Base-by-base conservation (phyloP, 495 filamentous ascomycete species). In the Corynascus novoguineensis region DNA sequence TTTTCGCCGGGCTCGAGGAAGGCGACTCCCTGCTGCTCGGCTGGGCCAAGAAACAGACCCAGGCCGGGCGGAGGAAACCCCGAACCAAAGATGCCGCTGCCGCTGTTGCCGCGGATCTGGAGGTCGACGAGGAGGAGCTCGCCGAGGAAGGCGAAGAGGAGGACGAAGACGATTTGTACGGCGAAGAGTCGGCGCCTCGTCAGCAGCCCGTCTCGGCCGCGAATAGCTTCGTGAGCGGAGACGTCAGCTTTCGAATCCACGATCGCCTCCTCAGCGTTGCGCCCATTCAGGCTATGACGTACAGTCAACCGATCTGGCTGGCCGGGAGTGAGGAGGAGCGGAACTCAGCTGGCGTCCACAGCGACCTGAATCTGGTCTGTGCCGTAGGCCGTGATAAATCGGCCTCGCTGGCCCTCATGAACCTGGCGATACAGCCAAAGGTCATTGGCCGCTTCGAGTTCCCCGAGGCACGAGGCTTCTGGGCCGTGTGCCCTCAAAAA, bases 1-100 rank as follows among this genome's bases (percentile, higher is more conserved):
- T 97, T 32, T 97, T 99, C 66, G 68, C 95, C 15, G 93, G 92
- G 1, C 90, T 87, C 61, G 88, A 92, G 66, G 81, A 86, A 50
- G 81, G 83, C n/a, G 88, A 96, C 62, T 93, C 93, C 0, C 61
- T 88, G 7, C 74, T 99, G 32, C 67, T 97, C 34, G 84, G 85
- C 45, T 97, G 90, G 88, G 81, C 81, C 38, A 80, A 81, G 24
- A 84, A 65, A 65, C 81, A 59, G 64, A 72, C 65, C 5, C 76
- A 80, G 46, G 62, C 72, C n/a, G 74, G 80, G 27, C 83, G 82
- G 44, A 78, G 75, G 48, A 79, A 78, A 25, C 58, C 67, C 5
- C 65, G 70, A 42, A 50, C 69, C 7, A 62, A 70, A 5, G 75
- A 77, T 19, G 69, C 81, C 21, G 81, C 85, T 42, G 59, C 78